These are phyloP conservation scores for Porphyridium purpureum DNA, from an alignment of 23 red algal species.

Conservation along the genomic window DNA sequence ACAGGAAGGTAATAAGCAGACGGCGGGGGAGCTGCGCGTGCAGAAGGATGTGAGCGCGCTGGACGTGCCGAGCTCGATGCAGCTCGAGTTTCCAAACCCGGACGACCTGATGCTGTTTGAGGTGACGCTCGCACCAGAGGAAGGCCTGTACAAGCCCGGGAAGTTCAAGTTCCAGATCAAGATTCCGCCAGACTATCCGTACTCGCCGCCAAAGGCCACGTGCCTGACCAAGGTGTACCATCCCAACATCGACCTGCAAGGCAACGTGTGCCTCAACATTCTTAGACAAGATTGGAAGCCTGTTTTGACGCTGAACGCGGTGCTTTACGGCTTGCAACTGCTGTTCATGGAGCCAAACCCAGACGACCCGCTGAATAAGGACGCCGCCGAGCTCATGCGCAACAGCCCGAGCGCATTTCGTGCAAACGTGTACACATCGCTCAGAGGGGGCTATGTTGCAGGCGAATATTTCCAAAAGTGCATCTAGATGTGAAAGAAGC, in stretches of 20 bases:
- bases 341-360: slow-evolving; percentile 82
- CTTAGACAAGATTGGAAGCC: slow-evolving; percentile 93
- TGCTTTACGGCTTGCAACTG: slow-evolving; percentile 81
- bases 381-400: slow-evolving; percentile 56
- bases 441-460: slow-evolving; percentile 34
- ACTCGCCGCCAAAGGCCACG: slow-evolving; percentile 65
- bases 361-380: slow-evolving; percentile 78
- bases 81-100: slow-evolving; percentile 62
- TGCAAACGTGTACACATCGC: slow-evolving; percentile 17
- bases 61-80: slow-evolving; percentile 39
- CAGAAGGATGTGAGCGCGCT: slow-evolving; percentile 30
- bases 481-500: not conserved
- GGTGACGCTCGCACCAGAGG: slow-evolving; percentile 33
- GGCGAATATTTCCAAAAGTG: slow-evolving; percentile 18
- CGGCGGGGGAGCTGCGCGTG: not conserved
- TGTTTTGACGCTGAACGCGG: slow-evolving; percentile 51
- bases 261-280: slow-evolving; percentile 90
- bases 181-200: slow-evolving; percentile 63
- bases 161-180: slow-evolving; percentile 60
- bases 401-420: slow-evolving; percentile 28
- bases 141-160: slow-evolving; percentile 57
- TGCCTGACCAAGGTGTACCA: slow-evolving; percentile 70
- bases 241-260: slow-evolving; percentile 87
- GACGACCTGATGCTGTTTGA: slow-evolving; percentile 55
- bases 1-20: not conserved